Evolutionary conservation across 176 grass and related monocot genomes (phyloP), one percentile per base, ranked within the genome.

Genomic region (Avena sativa): DNA sequence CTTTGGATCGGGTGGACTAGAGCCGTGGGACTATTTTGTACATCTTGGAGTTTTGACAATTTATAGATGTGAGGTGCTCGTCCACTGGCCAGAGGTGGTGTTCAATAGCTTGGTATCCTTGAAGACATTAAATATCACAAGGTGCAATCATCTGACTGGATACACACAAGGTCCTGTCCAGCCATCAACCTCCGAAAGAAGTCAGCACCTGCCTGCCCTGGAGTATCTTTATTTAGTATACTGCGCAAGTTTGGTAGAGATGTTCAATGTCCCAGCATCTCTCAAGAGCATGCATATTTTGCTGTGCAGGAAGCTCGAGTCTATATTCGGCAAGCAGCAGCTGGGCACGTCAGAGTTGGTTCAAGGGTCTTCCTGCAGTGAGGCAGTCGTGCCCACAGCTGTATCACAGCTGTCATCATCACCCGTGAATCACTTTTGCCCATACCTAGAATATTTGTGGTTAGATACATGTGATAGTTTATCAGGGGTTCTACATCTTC

Each of bases 181-280:
- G 16, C 26, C 7, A n/a, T 52, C 64, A 34, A 1, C 79, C 2
- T 38, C 28, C 3, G 10, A 21, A 43, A 70, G 48, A 3, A 53
- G 3, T 48, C 17, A 70, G 40, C 64, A 26, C 78, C 58, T 80
- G 15, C 40, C 40, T 28, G 3, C 8, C 64, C 58, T 80, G 1
- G n/a, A 48, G 4, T 17, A 4, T 48, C n/a, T 63, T 17, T 0
- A 0, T 1, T 40, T 82, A 40, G 0, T 0, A 0, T 0, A 1
- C 0, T 82, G 80, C 36, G 1, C 0, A 23, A 55, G 19, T 70
- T 53, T 82, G 48, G 64, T 40, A n/a, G 80, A 81, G 62, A 10
- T 81, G 4, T 68, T 36, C 46, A 20, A 34, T 23, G 0, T 30
- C 23, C 15, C 79, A 2, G 2, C 79, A 30, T 66, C 59, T 66